Percentiles rank a stretch among this genome's conserved stretches.
Evolutionary conservation across 306 rosid species (phyloP).

Genomic region (Senna siamea): DNA sequence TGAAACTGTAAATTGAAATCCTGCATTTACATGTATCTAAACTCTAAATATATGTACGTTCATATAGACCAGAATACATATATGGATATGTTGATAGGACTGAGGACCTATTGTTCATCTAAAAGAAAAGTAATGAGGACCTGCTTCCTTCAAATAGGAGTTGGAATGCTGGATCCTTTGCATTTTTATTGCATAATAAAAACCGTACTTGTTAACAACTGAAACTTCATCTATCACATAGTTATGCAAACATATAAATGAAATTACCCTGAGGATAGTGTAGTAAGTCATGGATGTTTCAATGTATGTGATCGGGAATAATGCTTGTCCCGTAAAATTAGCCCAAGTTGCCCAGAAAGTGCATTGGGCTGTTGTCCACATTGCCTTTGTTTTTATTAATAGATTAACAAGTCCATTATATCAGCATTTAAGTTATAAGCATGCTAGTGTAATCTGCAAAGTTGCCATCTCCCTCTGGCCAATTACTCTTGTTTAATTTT

Average conservation of each 20-base stretch:
- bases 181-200: constrained; percentile 14
- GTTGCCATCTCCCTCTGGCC: constrained; percentile 10
- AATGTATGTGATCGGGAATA: constrained; percentile 1
- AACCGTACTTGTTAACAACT: constrained; percentile 1
- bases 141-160: constrained; percentile 31
- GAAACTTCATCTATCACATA: not conserved
- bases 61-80: not conserved
- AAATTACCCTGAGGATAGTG: constrained; percentile 14
- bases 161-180: constrained; percentile 12
- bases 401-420: not conserved
- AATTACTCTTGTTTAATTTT: not conserved
- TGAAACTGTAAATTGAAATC: constrained; percentile 16
- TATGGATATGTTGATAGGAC: constrained; percentile 12
- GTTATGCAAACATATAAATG: not conserved
- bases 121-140: not conserved
- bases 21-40: not conserved
- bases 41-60: not conserved
- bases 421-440: not conserved
- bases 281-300: constrained; percentile 13
- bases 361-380: no score
- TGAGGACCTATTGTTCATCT: not conserved
- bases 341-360: no score
- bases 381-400: no score
- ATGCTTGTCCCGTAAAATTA: no score
- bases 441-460: constrained; percentile 7